phyloP scores from a whole-genome alignment of 2,329 filamentous ascomycete genomes.

The Penicillium sp. region DNA sequence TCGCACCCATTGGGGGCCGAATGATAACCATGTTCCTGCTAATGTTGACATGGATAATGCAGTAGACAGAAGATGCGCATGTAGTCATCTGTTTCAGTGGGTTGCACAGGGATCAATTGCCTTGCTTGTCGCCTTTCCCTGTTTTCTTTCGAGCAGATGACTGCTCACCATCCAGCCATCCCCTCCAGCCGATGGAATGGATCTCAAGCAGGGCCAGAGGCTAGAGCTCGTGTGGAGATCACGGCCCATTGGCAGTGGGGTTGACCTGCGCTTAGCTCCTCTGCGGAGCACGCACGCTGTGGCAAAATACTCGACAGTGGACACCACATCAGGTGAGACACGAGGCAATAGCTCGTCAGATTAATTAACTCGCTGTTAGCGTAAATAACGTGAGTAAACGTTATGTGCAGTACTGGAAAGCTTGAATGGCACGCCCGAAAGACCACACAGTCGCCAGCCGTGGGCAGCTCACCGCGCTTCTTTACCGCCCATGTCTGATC shows the following conservation, averaged over 20 bases:
- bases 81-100: background rate
- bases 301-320: too few species aligned
- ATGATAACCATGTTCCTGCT: background rate
- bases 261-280: too few species aligned
- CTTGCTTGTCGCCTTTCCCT: background rate
- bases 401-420: too few species aligned
- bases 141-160: background rate
- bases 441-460: background rate
- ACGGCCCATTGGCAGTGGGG: background rate
- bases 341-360: background rate
- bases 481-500: background rate
- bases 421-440: background rate
- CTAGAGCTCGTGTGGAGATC: background rate
- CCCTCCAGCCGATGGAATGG: too few species aligned
- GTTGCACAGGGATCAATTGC: background rate
- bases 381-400: too few species aligned
- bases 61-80: background rate
- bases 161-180: too few species aligned
- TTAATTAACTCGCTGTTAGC: too few species aligned
- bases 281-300: too few species aligned
- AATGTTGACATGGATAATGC: background rate
- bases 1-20: background rate
- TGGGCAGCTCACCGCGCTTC: background rate
- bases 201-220: too few species aligned
- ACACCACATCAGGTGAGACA: background rate